Evolutionary conservation across 305 asterid genomes (phyloP).

Genomic region (Salvia sclarea): DNA sequence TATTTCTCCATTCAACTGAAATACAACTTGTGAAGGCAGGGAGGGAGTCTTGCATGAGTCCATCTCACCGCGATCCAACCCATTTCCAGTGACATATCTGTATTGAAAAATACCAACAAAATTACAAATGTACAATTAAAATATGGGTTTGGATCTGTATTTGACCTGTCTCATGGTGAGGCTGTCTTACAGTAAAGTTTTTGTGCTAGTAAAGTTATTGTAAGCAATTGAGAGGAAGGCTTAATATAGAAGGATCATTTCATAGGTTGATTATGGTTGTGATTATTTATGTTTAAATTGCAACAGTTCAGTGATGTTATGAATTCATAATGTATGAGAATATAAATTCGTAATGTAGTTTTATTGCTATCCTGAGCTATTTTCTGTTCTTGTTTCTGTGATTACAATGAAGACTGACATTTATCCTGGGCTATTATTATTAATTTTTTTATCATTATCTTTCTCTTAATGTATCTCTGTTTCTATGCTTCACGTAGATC

Average conservation of each 20-base stretch:
- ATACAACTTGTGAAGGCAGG: background rate
- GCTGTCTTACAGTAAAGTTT: no score
- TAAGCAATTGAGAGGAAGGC: slow-evolving; percentile 9
- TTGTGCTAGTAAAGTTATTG: background rate
- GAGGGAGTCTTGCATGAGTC: no score
- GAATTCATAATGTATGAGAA: no score
- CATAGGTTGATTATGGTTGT: background rate
- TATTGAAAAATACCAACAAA: no score
- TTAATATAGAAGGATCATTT: slow-evolving; percentile 8
- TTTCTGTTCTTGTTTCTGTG: slow-evolving; percentile 16
- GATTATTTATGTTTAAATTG: slow-evolving; percentile 8
- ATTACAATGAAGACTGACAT: slow-evolving; percentile 9
- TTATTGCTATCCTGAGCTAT: slow-evolving; percentile 14
- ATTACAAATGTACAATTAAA: no score
- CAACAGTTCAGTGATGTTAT: no score
- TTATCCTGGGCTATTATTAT: background rate
- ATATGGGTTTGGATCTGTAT: no score
- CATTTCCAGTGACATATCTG: no score
- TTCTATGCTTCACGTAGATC: slow-evolving; percentile 45
- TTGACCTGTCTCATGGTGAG: no score
- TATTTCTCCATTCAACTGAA: slow-evolving; percentile 1
- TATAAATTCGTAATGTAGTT: no score
- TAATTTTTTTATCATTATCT: slow-evolving; percentile 19
- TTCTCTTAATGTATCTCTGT: slow-evolving; percentile 21
- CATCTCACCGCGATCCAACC: no score